Evolutionary conservation across 163 green algal genomes (phyloP), one percentile per base, ranked within the genome.

Genomic region (Picocystis sp.): DNA sequence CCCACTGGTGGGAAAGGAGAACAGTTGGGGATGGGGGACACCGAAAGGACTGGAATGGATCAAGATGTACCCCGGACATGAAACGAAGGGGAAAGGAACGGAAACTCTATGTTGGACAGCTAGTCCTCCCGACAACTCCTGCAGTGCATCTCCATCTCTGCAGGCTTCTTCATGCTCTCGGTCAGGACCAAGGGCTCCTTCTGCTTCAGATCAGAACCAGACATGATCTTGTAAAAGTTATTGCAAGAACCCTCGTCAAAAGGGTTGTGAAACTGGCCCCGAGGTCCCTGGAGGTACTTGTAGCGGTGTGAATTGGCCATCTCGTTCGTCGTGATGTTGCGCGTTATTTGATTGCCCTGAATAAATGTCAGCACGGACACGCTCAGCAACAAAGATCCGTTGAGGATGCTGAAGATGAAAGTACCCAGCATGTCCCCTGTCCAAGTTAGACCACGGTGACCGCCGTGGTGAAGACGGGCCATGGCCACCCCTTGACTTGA

Each of bases 271-370:
- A 93, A 96, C 14, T 64, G 45, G 47, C 81, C 82, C 22, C 81
- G 60, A 3, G 49, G 11, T 19, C 64, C 69, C 45, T 81, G 76
- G 21, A 95, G 67, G 66, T 96, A 95, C 43, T 71, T 75, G 73
- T 95, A 95, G 13, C 81, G 67, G 63, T 93, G 80, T 79, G 80
- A 91, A 67, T 97, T 97, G n/a, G 82, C 78, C 25, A 94, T 68
- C 69, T 97, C 89, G 58, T 97, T 97, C 23, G 89, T 97, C 3
- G 89, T 97, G 22, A 97, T 68, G 65, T 97, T 97, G 35, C 73
- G 71, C 2, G 65, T 63, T 8, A 93, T 74, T 50, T 67, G 47
- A 9, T 45, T 50, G 15, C 52, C 62, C 43, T 72, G 63, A 9
- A 62, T n/a, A 3, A 54, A 21, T 0, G 56, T 49, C 8, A 72